Percentiles rank a stretch among this genome's conserved stretches.
Evolutionary conservation across 164 flowering plant genomes (phyloP).

Genomic region (Chimonanthus salicifolius): DNA sequence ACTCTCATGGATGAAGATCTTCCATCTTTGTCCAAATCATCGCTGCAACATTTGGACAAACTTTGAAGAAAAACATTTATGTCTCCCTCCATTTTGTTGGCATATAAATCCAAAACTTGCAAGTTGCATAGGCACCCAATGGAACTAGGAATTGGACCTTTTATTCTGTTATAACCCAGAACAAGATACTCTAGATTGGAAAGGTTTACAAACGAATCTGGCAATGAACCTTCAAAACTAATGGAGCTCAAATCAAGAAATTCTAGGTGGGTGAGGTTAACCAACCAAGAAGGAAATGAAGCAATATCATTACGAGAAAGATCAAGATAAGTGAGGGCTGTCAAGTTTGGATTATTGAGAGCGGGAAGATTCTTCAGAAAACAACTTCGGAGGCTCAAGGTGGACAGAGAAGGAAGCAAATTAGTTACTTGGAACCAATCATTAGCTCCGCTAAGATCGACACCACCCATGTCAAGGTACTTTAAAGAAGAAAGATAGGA

Average conservation of each 20-base stretch:
- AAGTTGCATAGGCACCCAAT: no score
- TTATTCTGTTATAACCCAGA: background rate
- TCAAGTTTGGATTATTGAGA: background rate
- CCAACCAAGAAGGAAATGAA: background rate
- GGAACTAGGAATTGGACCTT: no score
- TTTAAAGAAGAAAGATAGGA: slow-evolving; percentile 8
- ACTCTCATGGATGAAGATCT: no score
- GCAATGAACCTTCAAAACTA: background rate
- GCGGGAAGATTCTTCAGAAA: background rate
- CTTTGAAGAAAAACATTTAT: no score
- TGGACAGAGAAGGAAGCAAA: slow-evolving; percentile 10
- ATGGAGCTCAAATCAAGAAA: background rate
- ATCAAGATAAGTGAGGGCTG: background rate
- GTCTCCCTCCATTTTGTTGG: no score
- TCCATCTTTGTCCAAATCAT: no score
- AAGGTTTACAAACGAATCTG: background rate
- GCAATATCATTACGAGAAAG: background rate
- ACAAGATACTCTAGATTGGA: background rate
- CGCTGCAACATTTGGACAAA: no score
- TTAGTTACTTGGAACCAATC: slow-evolving; percentile 1
- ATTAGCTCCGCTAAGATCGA: background rate
- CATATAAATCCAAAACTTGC: no score
- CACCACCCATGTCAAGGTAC: background rate
- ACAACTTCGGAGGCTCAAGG: background rate
- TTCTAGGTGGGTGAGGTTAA: background rate